phyloP scores from a whole-genome alignment of 805 yeast genomes.

The Teunomyces stri region DNA sequence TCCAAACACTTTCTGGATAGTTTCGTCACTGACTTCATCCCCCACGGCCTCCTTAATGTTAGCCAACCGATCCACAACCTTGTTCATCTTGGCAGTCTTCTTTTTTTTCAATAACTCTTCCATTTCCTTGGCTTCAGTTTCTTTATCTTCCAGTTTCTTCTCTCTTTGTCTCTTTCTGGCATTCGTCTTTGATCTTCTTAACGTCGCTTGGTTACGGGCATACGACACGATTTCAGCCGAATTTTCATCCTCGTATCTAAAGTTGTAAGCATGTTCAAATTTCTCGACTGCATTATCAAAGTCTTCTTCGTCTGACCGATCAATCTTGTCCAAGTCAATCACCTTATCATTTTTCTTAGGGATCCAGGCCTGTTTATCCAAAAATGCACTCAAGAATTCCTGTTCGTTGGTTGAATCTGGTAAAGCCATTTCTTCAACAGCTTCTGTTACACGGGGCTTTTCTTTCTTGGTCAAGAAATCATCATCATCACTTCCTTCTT shows the following conservation, averaged over 20 bases:
- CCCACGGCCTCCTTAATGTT: slow-evolving; percentile 70
- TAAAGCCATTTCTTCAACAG: slow-evolving; percentile 33
- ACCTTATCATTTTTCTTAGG: slow-evolving; percentile 65
- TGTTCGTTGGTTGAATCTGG: slow-evolving; percentile 68
- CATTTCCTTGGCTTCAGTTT: slow-evolving; percentile 50
- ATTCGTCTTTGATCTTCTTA: slow-evolving; percentile 74
- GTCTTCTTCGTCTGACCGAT: slow-evolving; percentile 68
- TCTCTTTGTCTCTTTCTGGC: slow-evolving; percentile 83
- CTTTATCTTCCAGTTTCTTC: slow-evolving; percentile 54
- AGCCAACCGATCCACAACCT: slow-evolving; percentile 67
- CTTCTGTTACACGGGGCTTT: slow-evolving; percentile 17
- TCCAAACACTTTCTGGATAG: slow-evolving; percentile 64
- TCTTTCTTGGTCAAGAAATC: slow-evolving; percentile 61
- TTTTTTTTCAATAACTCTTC: slow-evolving; percentile 65
- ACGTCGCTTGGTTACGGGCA: slow-evolving; percentile 91
- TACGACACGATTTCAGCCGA: slow-evolving; percentile 89
- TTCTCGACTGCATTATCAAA: slow-evolving; percentile 90
- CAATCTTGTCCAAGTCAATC: slow-evolving; percentile 48
- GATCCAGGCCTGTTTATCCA: slow-evolving; percentile 84
- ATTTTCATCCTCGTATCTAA: slow-evolving; percentile 89
- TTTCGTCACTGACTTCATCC: slow-evolving; percentile 56
- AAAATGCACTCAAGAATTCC: slow-evolving; percentile 69
- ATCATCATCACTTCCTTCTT: slow-evolving; percentile 38
- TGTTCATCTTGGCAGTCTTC: slow-evolving; percentile 72
- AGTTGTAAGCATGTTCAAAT: slow-evolving; percentile 90